phyloP scores from a whole-genome alignment of 2,329 filamentous ascomycete genomes.

The Seiridium unicorne region DNA sequence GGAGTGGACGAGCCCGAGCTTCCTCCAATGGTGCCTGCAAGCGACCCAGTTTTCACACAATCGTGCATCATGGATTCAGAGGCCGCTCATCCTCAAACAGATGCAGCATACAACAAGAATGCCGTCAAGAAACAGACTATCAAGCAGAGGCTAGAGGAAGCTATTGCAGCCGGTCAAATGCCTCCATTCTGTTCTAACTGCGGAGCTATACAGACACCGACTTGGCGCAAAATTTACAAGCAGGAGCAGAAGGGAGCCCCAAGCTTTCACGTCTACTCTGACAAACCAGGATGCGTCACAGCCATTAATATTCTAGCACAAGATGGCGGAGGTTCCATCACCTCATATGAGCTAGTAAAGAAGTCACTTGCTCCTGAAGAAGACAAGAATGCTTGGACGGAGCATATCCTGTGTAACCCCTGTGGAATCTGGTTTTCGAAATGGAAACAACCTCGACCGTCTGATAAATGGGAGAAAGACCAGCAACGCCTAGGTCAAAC shows the following conservation, averaged over 20 bases:
- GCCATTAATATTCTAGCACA: constrained; percentile 68
- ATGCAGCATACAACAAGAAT: constrained; percentile 57
- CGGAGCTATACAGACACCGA: constrained; percentile 91
- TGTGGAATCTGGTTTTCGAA: constrained; percentile 96
- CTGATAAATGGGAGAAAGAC: constrained; percentile 76
- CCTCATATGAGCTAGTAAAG: constrained; percentile 73
- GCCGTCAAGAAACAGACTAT: constrained; percentile 61
- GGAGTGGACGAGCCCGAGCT: constrained; percentile 27
- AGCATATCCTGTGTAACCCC: constrained; percentile 85
- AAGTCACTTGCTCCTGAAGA: constrained; percentile 64
- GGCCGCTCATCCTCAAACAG: constrained; percentile 41
- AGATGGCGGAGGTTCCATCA: constrained; percentile 61
- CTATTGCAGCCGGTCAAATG: constrained; percentile 76
- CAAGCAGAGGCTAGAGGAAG: constrained; percentile 57
- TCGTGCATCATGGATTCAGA: constrained; percentile 32
- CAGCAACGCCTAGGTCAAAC: constrained; percentile 50
- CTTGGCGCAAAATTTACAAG: constrained; percentile 92
- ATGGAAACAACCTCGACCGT: constrained; percentile 78
- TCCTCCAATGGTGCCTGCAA: constrained; percentile 38
- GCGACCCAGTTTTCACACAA: constrained; percentile 39
- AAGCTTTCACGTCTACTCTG: constrained; percentile 67
- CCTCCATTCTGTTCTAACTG: constrained; percentile 91
- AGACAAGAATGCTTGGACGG: constrained; percentile 66
- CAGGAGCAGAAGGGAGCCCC: constrained; percentile 71
- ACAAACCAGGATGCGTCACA: constrained; percentile 70